phyloP scores from a whole-genome alignment of 2,329 filamentous ascomycete species.

The Thielaviopsis euricoi region DNA sequence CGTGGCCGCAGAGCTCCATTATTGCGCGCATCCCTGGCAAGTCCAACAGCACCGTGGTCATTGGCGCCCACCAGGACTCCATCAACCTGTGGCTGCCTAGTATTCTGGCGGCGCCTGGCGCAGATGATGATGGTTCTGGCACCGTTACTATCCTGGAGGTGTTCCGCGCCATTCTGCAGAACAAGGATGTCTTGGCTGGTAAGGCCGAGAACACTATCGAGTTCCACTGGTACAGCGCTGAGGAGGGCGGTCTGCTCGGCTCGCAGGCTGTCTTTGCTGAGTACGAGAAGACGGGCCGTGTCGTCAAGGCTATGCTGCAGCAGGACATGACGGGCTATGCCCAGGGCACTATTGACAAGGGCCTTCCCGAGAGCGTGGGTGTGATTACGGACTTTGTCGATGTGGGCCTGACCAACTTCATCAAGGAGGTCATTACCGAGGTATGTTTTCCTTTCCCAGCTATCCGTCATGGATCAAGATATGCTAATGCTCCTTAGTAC shows the following conservation, averaged over 20 bases:
- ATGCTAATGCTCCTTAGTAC: constrained; percentile 33
- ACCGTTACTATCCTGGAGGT: constrained; percentile 92
- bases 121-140: constrained; percentile 88
- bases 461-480: too few species aligned
- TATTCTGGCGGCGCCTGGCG: constrained; percentile 69
- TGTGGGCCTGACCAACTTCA: constrained; percentile 64
- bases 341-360: constrained; percentile 65
- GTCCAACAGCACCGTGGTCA: constrained; percentile 66
- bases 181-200: constrained; percentile 52
- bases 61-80: constrained; percentile 87
- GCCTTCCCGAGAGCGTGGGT: constrained; percentile 69
- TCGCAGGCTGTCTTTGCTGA: constrained; percentile 76
- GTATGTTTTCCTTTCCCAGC: too few species aligned
- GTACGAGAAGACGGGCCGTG: constrained; percentile 56
- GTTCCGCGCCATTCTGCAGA: constrained; percentile 61
- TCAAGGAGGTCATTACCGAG: constrained; percentile 70
- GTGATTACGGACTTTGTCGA: constrained; percentile 91
- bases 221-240: constrained; percentile 92
- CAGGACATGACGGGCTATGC: constrained; percentile 95
- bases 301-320: constrained; percentile 92
- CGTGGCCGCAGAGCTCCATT: constrained; percentile 80
- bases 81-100: constrained; percentile 86
- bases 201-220: constrained; percentile 74
- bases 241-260: constrained; percentile 74
- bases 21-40: constrained; percentile 83